Evolutionary conservation across 768 basidiomycete genomes (phyloP).

Genomic region (Naganishia randhawae): DNA sequence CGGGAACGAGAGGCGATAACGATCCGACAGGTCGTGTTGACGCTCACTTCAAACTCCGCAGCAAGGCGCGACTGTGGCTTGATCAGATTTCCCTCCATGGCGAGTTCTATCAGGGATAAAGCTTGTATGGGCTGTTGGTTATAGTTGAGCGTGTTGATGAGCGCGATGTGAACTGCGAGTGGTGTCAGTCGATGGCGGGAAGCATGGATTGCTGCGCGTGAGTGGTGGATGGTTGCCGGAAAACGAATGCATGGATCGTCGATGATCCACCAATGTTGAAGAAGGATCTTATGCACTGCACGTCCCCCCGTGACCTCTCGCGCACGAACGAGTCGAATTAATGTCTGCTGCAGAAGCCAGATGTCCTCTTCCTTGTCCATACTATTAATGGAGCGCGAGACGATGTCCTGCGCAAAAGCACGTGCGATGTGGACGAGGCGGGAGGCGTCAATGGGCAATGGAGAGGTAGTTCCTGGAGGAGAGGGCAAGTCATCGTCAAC

Average conservation of each 20-base stretch:
- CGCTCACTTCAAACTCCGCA: not conserved
- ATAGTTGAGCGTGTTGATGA: conserved; percentile 7
- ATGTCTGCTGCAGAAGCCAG: not conserved
- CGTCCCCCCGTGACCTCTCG: not conserved
- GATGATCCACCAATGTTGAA: not conserved
- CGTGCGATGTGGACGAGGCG: not conserved
- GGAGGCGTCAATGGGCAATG: not conserved
- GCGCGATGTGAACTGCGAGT: conserved; percentile 1
- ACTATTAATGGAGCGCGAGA: not conserved
- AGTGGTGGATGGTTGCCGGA: not conserved
- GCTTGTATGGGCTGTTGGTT: not conserved
- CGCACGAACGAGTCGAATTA: not conserved
- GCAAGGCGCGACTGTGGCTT: not conserved
- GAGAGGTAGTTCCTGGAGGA: not conserved
- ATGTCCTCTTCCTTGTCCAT: not conserved
- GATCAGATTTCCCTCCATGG: not conserved
- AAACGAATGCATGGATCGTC: not conserved
- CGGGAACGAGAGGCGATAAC: not conserved
- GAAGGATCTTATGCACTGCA: not conserved
- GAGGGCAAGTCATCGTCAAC: not conserved
- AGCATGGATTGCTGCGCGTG: not conserved
- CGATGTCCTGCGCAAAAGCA: not conserved
- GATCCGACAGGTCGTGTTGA: not conserved
- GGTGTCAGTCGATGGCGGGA: not conserved
- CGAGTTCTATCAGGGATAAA: not conserved